Conservation (phyloP, 371 early-diverging fungal genomes). For the Mucor lusitanicus region DNA sequence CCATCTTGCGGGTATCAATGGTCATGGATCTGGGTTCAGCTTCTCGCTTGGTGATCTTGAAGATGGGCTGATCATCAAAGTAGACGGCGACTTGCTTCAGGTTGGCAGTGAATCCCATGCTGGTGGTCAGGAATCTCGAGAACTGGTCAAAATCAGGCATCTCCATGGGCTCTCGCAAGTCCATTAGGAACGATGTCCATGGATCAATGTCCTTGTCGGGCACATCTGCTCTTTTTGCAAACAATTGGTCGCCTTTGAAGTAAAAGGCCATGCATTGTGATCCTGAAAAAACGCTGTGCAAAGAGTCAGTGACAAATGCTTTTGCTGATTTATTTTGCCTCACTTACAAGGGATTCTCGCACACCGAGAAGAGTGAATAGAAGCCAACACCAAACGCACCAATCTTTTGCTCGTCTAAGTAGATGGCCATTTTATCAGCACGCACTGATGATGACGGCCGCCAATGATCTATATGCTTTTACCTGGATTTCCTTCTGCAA, state of each 20-base stretch:
- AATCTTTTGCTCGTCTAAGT: constrained; percentile 64
- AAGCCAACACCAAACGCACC: constrained; percentile 93
- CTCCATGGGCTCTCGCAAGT: constrained; percentile 77
- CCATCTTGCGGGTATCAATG: constrained; percentile 49
- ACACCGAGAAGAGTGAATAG: constrained; percentile 84
- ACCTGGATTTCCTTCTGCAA: constrained; percentile 93
- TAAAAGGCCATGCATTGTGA: constrained; percentile 87
- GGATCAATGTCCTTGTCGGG: constrained; percentile 46
- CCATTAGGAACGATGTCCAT: constrained; percentile 80
- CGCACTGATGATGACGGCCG: neutral
- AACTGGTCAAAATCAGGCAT: constrained; percentile 75
- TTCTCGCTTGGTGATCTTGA: constrained; percentile 66
- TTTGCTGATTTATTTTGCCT: too few species aligned
- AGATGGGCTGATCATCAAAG: constrained; percentile 62
- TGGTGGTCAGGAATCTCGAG: constrained; percentile 79
- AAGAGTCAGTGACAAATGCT: neutral
- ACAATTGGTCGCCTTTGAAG: constrained; percentile 88
- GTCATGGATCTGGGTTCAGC: constrained; percentile 65
- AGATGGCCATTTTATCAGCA: neutral
- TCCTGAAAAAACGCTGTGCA: constrained; percentile 62
- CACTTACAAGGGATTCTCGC: constrained; percentile 84
- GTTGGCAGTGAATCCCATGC: constrained; percentile 83
- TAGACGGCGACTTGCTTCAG: constrained; percentile 67
- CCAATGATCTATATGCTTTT: neutral
- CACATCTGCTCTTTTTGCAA: constrained; percentile 71